Evolutionary conservation across 108 stramenopile genomes (phyloP).

Genomic region (Bacterosira constricta): DNA sequence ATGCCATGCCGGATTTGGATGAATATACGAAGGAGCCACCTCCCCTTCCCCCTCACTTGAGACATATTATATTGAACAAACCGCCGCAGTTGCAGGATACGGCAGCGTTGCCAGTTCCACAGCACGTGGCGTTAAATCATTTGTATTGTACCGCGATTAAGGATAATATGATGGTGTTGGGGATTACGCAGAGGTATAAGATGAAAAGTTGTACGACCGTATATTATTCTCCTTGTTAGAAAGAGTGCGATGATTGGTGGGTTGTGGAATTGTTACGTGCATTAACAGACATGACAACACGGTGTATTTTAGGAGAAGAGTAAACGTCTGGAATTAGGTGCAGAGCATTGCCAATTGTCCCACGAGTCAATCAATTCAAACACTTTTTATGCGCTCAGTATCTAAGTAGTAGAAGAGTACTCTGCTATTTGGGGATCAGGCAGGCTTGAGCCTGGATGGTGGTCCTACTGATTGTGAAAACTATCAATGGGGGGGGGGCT

Average conservation of each 20-base stretch:
- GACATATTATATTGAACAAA: conserved; percentile 99
- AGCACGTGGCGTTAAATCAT: conserved; percentile 98
- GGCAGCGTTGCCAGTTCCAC: conserved; percentile 92
- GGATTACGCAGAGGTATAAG: conserved; percentile 96
- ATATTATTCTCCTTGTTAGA: conserved; percentile 93
- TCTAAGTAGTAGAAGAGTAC: too few relatives aligned
- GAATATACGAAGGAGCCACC: conserved; percentile 99
- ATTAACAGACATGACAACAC: too few relatives aligned
- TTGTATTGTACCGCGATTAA: conserved; percentile 99
- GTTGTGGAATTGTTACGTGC: not conserved
- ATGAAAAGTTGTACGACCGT: conserved; percentile 97
- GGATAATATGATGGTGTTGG: conserved; percentile 99
- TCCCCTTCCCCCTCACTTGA: conserved; percentile 98
- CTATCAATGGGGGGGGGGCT: too few relatives aligned
- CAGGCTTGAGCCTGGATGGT: too few relatives aligned
- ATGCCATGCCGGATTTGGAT: conserved; percentile 94
- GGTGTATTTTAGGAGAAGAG: too few relatives aligned
- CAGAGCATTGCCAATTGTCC: too few relatives aligned
- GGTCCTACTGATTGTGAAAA: too few relatives aligned
- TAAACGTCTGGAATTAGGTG: too few relatives aligned
- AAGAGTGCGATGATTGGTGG: not conserved
- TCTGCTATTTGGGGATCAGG: too few relatives aligned
- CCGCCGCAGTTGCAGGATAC: conserved; percentile 91
- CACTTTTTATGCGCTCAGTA: too few relatives aligned
- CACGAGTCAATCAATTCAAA: too few relatives aligned